Percentiles rank a stretch among this genome's conserved stretches.
These are phyloP conservation scores for Lentinula novae-zelandiae DNA, from an alignment of 1,284 basidiomycete species.

Conservation along the genomic window DNA sequence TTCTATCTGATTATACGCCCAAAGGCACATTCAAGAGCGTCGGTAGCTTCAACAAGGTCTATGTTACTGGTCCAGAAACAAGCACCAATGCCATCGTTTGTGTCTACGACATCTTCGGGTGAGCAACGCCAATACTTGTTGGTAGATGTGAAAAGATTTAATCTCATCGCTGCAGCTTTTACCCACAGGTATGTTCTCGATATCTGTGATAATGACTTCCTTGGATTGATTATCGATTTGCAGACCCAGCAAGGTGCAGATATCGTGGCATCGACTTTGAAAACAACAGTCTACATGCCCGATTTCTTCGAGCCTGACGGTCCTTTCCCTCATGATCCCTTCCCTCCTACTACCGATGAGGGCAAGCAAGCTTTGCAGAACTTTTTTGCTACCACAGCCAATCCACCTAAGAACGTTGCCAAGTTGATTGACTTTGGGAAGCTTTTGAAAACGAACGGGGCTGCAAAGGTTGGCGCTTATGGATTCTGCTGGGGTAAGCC, in stretches of 20 bases:
- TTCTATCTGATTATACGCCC: slow-evolving; percentile 46
- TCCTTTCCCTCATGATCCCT: slow-evolving; percentile 46
- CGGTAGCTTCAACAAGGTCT: slow-evolving; percentile 39
- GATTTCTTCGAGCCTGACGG: slow-evolving; percentile 58
- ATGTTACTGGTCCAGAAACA: slow-evolving; percentile 46
- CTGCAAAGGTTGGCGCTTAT: slow-evolving; percentile 45
- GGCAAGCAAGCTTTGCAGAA: slow-evolving; percentile 46
- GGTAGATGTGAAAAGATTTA: neutral
- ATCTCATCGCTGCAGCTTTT: slow-evolving; percentile 31
- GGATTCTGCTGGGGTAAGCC: slow-evolving; percentile 59
- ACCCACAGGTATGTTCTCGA: slow-evolving; percentile 27
- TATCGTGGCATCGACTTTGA: slow-evolving; percentile 49
- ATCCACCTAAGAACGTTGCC: slow-evolving; percentile 36
- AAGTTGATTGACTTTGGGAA: slow-evolving; percentile 46
- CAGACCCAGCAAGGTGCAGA: slow-evolving; percentile 64
- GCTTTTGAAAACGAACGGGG: slow-evolving; percentile 42
- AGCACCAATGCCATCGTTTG: slow-evolving; percentile 51
- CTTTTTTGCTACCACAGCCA: slow-evolving; percentile 52
- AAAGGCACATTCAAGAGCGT: slow-evolving; percentile 43
- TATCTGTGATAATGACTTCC: neutral
- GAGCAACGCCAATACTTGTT: neutral
- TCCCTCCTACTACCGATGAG: slow-evolving; percentile 51
- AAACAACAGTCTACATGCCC: slow-evolving; percentile 58
- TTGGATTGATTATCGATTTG: neutral
- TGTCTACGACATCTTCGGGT: slow-evolving; percentile 68